A percentile compares a stretch with the other conserved stretches of the same genome.
These are phyloP conservation scores for Trichoderma koningii DNA, from an alignment of 2,329 filamentous ascomycete genomes.

Conservation along the genomic window DNA sequence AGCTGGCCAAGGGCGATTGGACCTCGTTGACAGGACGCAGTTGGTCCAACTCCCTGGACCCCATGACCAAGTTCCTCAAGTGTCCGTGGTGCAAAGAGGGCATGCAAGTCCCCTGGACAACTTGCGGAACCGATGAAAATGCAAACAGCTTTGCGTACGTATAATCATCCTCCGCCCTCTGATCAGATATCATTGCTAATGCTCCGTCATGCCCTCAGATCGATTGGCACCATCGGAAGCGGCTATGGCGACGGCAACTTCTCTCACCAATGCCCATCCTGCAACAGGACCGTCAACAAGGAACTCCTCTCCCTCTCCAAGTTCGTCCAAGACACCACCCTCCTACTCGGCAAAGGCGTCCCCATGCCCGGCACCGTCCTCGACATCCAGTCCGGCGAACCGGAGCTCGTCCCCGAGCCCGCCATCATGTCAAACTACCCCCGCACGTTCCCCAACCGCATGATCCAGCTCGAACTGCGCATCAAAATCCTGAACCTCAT, in stretches of 20 bases:
- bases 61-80: slow-evolving; percentile 47
- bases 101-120: slow-evolving; percentile 62
- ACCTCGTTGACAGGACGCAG: slow-evolving; percentile 47
- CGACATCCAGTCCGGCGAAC: slow-evolving; percentile 53
- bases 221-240: slow-evolving; percentile 41
- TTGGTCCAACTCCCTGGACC: slow-evolving; percentile 64
- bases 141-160: not conserved
- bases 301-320: slow-evolving; percentile 61
- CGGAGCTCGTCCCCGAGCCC: slow-evolving; percentile 39
- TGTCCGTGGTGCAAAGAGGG: slow-evolving; percentile 57
- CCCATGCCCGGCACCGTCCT: slow-evolving; percentile 72
- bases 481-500: slow-evolving; percentile 46
- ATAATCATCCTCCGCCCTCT: not conserved
- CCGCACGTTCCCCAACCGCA: slow-evolving; percentile 59
- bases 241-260: slow-evolving; percentile 65
- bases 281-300: slow-evolving; percentile 54
- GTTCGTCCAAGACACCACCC: slow-evolving; percentile 49
- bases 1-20: slow-evolving; percentile 51
- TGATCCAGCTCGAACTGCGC: slow-evolving; percentile 52
- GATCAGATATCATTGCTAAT: not conserved
- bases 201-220: not conserved
- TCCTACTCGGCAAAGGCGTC: slow-evolving; percentile 25
- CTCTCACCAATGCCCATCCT: slow-evolving; percentile 50
- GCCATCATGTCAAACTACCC: slow-evolving; percentile 30
- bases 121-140: slow-evolving; percentile 44